Percentiles rank a stretch among this genome's conserved stretches.
phyloP scores from a whole-genome alignment of 2,329 filamentous ascomycete species.

The Aspergillus aculeatus region DNA sequence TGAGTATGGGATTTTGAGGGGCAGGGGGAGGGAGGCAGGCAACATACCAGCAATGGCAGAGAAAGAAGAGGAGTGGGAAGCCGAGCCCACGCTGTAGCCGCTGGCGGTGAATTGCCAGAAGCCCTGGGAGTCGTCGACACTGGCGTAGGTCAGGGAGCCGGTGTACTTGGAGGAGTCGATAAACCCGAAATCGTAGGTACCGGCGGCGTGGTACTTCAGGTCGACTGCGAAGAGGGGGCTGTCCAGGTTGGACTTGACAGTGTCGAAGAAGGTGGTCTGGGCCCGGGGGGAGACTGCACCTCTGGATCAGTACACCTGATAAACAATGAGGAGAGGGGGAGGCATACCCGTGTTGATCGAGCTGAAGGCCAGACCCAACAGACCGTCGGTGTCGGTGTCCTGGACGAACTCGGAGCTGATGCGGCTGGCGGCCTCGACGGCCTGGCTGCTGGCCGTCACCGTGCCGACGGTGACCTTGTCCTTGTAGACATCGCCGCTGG shows the following conservation, averaged over 20 bases:
- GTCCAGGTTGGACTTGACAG: constrained; percentile 52
- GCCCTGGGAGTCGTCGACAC: constrained; percentile 57
- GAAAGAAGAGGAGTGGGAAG: constrained; percentile 44
- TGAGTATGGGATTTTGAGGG: background rate
- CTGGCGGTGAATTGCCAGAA: constrained; percentile 63
- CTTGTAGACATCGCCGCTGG: constrained; percentile 63
- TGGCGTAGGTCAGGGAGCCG: constrained; percentile 56
- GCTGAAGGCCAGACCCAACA: constrained; percentile 61
- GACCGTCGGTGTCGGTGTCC: constrained; percentile 57
- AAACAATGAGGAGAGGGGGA: background rate
- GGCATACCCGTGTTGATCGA: constrained; percentile 53
- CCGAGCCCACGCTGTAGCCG: constrained; percentile 55
- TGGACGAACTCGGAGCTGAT: constrained; percentile 55
- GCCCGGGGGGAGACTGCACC: constrained; percentile 44
- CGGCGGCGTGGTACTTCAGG: constrained; percentile 54
- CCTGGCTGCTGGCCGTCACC: constrained; percentile 60
- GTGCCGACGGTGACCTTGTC: constrained; percentile 64
- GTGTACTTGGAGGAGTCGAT: constrained; percentile 60
- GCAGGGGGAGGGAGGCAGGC: background rate
- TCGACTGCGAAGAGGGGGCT: constrained; percentile 55
- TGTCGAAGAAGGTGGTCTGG: constrained; percentile 62
- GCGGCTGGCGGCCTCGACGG: constrained; percentile 62
- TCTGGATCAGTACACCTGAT: background rate
- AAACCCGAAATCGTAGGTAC: constrained; percentile 59
- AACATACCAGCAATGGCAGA: constrained; percentile 54